Conservation (phyloP, 1,284 basidiomycete species). For the Cryptococcus maquisensis region DNA sequence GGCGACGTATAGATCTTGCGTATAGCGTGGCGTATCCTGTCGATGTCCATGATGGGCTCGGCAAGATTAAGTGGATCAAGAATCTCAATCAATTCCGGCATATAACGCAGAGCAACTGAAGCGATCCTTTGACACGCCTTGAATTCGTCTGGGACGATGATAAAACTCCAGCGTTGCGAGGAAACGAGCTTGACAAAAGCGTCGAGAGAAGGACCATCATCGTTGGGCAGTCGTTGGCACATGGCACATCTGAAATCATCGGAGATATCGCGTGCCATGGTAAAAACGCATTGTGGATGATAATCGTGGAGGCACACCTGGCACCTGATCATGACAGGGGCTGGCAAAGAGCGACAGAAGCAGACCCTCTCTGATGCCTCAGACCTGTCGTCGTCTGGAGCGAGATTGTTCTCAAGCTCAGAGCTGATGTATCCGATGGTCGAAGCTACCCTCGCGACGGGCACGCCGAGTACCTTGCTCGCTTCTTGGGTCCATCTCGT, state of each 20-base stretch:
- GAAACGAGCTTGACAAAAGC: constrained; percentile 19
- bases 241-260: constrained; percentile 37
- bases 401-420: constrained; percentile 26
- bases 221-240: constrained; percentile 29
- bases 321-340: constrained; percentile 31
- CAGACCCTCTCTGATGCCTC: constrained; percentile 22
- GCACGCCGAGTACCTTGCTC: constrained; percentile 13
- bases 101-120: constrained; percentile 20
- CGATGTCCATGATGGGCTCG: constrained; percentile 10
- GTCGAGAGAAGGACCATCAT: constrained; percentile 31
- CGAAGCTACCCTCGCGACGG: constrained; percentile 14
- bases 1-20: constrained; percentile 40
- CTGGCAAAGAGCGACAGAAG: constrained; percentile 29
- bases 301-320: constrained; percentile 28
- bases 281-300: constrained; percentile 38
- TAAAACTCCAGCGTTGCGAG: constrained; percentile 25
- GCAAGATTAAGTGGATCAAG: constrained; percentile 19
- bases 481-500: constrained; percentile 24
- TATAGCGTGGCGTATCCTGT: constrained; percentile 23
- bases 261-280: constrained; percentile 19
- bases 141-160: constrained; percentile 28
- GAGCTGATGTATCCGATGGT: constrained; percentile 25
- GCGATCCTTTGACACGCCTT: constrained; percentile 19
- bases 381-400: constrained; percentile 29
- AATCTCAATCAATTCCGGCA: constrained; percentile 16